Evolutionary conservation across 306 rosid species (phyloP).

Genomic region (Dalbergia oliveri): DNA sequence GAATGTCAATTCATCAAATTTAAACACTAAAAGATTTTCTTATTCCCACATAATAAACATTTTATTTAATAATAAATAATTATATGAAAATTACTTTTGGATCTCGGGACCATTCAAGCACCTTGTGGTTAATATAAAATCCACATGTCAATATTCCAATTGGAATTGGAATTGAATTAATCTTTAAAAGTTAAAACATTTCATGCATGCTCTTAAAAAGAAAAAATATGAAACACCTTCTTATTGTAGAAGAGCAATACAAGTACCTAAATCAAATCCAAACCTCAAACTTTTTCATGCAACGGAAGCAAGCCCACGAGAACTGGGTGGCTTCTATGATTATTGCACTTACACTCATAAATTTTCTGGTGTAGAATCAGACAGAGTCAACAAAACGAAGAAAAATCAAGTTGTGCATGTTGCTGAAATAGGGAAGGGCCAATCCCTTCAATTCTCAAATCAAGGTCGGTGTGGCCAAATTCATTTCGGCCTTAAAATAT

Average conservation of each 20-base stretch:
- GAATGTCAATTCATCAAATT: too few relatives aligned
- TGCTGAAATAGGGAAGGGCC: background rate
- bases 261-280: background rate
- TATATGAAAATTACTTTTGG: background rate
- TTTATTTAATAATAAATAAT: background rate
- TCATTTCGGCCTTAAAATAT: background rate
- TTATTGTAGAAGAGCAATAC: background rate
- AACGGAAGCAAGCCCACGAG: too few relatives aligned
- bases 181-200: background rate
- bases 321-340: too few relatives aligned
- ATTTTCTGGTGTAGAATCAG: background rate
- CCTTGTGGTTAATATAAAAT: background rate
- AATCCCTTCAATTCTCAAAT: background rate
- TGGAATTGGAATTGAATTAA: background rate
- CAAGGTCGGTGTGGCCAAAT: background rate
- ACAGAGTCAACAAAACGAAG: background rate
- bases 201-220: background rate
- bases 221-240: conserved; percentile 3
- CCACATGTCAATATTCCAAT: background rate
- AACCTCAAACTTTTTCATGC: background rate
- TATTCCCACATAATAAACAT: background rate
- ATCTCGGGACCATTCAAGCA: background rate
- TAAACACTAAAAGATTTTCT: background rate
- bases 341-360: background rate
- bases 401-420: conserved; percentile 4